phyloP scores from a whole-genome alignment of 345 rosid species.

The Salix arbutifolia region DNA sequence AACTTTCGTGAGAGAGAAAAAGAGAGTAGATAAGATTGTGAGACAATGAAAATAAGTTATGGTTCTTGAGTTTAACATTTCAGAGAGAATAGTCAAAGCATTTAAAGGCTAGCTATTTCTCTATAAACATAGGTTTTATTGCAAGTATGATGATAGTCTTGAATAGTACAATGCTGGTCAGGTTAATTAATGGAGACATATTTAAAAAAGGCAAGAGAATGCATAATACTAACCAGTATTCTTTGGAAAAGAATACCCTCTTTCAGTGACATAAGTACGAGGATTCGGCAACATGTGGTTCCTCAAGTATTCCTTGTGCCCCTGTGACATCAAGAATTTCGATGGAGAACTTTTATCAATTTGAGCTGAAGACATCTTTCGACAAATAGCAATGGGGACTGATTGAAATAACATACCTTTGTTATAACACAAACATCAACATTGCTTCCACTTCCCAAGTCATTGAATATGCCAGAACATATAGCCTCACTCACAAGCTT shows the following conservation, averaged over 20 bases:
- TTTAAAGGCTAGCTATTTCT: background rate
- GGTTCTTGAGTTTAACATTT: background rate
- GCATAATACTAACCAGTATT: constrained; percentile 47
- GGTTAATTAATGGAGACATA: background rate
- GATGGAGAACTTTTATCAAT: constrained; percentile 5
- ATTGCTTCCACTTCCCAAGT: constrained; percentile 85
- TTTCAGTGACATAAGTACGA: constrained; percentile 51
- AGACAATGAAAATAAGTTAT: background rate
- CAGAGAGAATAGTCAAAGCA: background rate
- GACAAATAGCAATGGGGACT: background rate
- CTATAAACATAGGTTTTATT: background rate
- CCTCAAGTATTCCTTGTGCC: constrained; percentile 67
- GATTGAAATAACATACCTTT: constrained; percentile 42
- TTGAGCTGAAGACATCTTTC: constrained; percentile 1
- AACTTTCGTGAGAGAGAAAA: background rate
- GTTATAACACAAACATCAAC: constrained; percentile 86
- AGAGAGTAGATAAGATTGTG: background rate
- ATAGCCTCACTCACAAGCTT: constrained; percentile 63
- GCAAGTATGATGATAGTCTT: background rate
- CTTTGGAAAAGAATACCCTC: constrained; percentile 63
- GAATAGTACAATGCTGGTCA: background rate
- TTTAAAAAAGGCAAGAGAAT: background rate
- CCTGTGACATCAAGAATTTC: constrained; percentile 37
- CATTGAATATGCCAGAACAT: constrained; percentile 51
- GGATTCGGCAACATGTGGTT: constrained; percentile 80